Base-by-base conservation (phyloP, 2,329 filamentous ascomycete genomes). In the Scedosporium boydii region DNA sequence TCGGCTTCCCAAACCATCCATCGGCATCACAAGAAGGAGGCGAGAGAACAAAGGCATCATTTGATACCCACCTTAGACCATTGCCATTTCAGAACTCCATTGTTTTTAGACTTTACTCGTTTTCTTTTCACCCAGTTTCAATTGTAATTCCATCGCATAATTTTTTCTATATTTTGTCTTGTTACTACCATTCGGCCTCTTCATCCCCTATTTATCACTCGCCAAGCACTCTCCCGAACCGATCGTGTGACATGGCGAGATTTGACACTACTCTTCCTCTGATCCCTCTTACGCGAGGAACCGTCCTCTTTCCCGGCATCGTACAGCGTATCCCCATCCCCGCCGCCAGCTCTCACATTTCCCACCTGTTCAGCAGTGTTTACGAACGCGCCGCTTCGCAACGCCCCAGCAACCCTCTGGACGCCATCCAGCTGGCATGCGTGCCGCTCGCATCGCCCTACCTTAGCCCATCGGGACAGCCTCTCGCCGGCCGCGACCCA, bases 291-390 rank as follows among this genome's bases (percentile, higher is more conserved):
- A 86, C 91, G 61, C 87, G 88, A 70, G 89, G 88, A 67, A 84
- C 86, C 65, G 89, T 97, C 67, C 85, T 98, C 48, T 84, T 96
- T 9, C 95, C 95, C 3, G 91, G 92, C 65, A 86, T 93, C 63
- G 87, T 93, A 59, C 84, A 96, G 68, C 89, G 93, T 68, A 89
- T 98, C 67, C 87, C 91, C 62, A 88, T 97, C 60, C 86, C 88
- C 48, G 87, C 82, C 44, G 82, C 88, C 74, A 90, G 93, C 60
- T 87, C 91, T 67, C 95, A 98, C 75, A 88, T 98, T 67, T 88
- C 91, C 61, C 90, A 93, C 59, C 84, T 98, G 55, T 86, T 99
- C 63, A 90, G 92, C 21, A 87, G 88, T 68, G 85, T 96, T 64
- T 93, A 96, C 75, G 89, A 89, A 69, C 86, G 87, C 68, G 87